Evolutionary conservation across 805 yeast genomes (phyloP).

Genomic region (Brettanomyces naardenensis): DNA sequence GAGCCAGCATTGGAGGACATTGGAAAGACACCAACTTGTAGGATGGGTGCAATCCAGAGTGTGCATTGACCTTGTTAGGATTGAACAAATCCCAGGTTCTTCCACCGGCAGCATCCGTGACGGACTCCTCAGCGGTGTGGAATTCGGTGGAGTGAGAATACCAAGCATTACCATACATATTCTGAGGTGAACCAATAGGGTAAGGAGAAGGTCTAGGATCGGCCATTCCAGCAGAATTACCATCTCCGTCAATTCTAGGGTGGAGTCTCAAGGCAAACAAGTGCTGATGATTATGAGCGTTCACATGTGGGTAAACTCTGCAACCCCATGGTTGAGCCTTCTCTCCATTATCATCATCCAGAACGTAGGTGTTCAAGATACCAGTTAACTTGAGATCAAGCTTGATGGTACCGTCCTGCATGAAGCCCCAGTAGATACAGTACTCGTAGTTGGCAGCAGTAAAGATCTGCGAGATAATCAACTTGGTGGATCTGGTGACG

Average conservation of each 20-base stretch:
- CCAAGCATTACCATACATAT: slow-evolving; percentile 75
- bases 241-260: slow-evolving; percentile 76
- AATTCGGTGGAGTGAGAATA: slow-evolving; percentile 55
- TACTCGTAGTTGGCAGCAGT: slow-evolving; percentile 85
- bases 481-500: slow-evolving; percentile 66
- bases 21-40: slow-evolving; percentile 72
- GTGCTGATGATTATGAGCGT: slow-evolving; percentile 86
- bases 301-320: slow-evolving; percentile 68
- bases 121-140: slow-evolving; percentile 60
- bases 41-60: slow-evolving; percentile 69
- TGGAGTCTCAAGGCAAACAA: slow-evolving; percentile 69
- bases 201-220: slow-evolving; percentile 56
- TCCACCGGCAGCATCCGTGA: slow-evolving; percentile 55
- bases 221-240: slow-evolving; percentile 61
- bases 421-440: slow-evolving; percentile 75
- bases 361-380: slow-evolving; percentile 65
- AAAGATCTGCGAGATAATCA: slow-evolving; percentile 72
- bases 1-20: slow-evolving; percentile 66
- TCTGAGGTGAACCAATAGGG: slow-evolving; percentile 59
- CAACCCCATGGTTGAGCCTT: slow-evolving; percentile 74
- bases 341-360: slow-evolving; percentile 58
- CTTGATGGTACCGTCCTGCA: slow-evolving; percentile 79
- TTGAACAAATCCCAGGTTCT: slow-evolving; percentile 76
- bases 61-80: slow-evolving; percentile 56
- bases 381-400: slow-evolving; percentile 77